Evolutionary conservation across 768 basidiomycete genomes (phyloP).

Genomic region (Mycena epipterygia): DNA sequence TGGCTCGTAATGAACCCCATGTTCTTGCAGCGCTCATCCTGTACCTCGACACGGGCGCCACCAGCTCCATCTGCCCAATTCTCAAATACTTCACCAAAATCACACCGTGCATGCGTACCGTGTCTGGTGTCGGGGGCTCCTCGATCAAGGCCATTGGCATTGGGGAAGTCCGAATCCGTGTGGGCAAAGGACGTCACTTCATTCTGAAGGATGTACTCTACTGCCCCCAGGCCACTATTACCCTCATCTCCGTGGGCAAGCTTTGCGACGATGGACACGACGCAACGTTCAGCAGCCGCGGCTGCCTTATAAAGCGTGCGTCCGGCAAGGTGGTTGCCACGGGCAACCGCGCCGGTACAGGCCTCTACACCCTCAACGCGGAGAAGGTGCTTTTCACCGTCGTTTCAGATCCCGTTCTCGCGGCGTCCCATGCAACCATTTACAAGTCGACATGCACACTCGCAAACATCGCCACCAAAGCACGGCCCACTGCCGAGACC

Average conservation of each 20-base stretch:
- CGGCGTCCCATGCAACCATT: background rate
- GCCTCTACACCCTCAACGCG: background rate
- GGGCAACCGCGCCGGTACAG: background rate
- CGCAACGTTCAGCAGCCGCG: background rate
- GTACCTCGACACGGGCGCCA: slow-evolving; percentile 7
- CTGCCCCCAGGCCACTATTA: background rate
- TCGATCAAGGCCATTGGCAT: slow-evolving; percentile 7
- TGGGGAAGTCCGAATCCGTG: background rate
- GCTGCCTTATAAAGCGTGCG: background rate
- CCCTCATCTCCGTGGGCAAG: slow-evolving; percentile 4
- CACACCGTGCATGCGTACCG: background rate
- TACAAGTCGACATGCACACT: background rate
- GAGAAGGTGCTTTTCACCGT: background rate
- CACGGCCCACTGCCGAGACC: background rate
- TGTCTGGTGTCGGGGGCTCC: background rate
- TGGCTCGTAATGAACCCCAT: background rate
- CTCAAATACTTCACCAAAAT: slow-evolving; percentile 9
- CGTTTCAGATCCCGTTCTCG: background rate
- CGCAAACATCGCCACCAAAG: slow-evolving; percentile 1
- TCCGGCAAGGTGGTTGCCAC: background rate
- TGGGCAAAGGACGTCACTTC: slow-evolving; percentile 11
- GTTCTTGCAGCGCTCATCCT: background rate
- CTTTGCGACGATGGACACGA: slow-evolving; percentile 9
- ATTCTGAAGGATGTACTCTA: slow-evolving; percentile 5
- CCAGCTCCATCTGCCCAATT: slow-evolving; percentile 8